Evolutionary conservation across 345 rosid genomes (phyloP).

Genomic region (Lepidium aucheri): DNA sequence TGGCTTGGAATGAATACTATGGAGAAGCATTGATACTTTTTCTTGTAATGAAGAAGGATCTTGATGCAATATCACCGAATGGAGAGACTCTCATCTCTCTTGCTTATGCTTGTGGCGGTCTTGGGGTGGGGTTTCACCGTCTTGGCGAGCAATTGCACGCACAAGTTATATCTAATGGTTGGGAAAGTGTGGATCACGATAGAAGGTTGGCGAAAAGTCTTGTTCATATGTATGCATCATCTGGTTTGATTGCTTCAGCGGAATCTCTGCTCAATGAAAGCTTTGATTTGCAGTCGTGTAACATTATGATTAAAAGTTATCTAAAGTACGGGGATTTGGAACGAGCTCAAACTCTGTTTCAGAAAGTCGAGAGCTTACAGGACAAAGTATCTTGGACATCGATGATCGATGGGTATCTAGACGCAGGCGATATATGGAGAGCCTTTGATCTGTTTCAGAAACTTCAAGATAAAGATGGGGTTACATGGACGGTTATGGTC

Average conservation of each 20-base stretch:
- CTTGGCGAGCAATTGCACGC: constrained; percentile 65
- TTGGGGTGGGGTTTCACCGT: constrained; percentile 36
- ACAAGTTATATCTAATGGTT: constrained; percentile 35
- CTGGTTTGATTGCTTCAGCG: constrained; percentile 50
- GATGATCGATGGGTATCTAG: constrained; percentile 62
- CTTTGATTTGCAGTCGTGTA: constrained; percentile 57
- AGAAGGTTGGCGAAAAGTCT: constrained; percentile 60
- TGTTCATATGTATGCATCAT: constrained; percentile 58
- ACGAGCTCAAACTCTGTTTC: constrained; percentile 40
- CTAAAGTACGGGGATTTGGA: constrained; percentile 36
- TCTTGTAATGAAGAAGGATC: constrained; percentile 45
- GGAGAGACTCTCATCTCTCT: constrained; percentile 64
- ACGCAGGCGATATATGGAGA: constrained; percentile 41
- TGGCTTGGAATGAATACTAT: constrained; percentile 43
- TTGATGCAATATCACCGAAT: constrained; percentile 38
- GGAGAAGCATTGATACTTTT: constrained; percentile 42
- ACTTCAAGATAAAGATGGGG: constrained; percentile 36
- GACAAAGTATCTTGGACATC: constrained; percentile 59
- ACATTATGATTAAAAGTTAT: constrained; percentile 53
- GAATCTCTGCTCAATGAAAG: constrained; percentile 31
- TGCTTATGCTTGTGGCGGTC: constrained; percentile 65
- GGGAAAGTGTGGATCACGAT: constrained; percentile 43
- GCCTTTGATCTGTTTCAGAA: constrained; percentile 46
- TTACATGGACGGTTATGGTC: constrained; percentile 61
- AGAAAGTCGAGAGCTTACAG: constrained; percentile 37